A percentile compares a stretch with the other conserved stretches of the same genome.
These are phyloP conservation scores for Pythium biforme DNA, from an alignment of 352 stramenopile species.

Conservation along the genomic window DNA sequence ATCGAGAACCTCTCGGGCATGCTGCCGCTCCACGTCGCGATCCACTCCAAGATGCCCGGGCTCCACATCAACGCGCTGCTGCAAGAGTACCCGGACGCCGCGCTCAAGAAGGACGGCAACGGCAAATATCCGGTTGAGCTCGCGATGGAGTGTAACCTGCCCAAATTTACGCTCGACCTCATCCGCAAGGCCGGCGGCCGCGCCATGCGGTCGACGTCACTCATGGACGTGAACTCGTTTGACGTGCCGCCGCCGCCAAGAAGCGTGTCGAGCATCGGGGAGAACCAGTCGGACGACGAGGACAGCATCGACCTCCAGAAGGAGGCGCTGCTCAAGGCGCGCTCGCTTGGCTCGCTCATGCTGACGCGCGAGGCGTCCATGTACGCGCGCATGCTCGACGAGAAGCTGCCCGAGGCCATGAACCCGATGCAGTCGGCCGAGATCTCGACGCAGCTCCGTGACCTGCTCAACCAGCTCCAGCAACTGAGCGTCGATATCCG, in stretches of 20 bases:
- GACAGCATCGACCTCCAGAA: constrained; percentile 24
- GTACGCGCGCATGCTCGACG: constrained; percentile 41
- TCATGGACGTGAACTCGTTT: constrained; percentile 33
- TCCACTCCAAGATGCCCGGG: constrained; percentile 60
- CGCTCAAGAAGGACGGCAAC: constrained; percentile 53
- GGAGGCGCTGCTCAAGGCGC: constrained; percentile 44
- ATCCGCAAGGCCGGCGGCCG: constrained; percentile 58
- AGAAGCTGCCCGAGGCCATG: constrained; percentile 36
- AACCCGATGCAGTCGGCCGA: constrained; percentile 49
- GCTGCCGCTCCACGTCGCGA: constrained; percentile 80
- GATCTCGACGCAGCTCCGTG: constrained; percentile 67
- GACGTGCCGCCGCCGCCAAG: constrained; percentile 19
- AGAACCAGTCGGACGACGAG: constrained; percentile 26
- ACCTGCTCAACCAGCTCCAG: constrained; percentile 68
- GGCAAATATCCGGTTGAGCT: constrained; percentile 64
- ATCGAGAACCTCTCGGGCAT: constrained; percentile 78
- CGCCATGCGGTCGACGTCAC: constrained; percentile 38
- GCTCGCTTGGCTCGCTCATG: constrained; percentile 51
- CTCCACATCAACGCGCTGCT: constrained; percentile 62
- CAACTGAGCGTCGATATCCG: constrained; percentile 71
- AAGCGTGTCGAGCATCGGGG: constrained; percentile 10
- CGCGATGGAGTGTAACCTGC: constrained; percentile 54
- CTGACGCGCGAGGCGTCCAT: constrained; percentile 34
- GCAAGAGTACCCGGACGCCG: constrained; percentile 36
- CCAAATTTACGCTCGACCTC: constrained; percentile 68